Percentiles rank a stretch among this genome's conserved stretches.
phyloP scores from a whole-genome alignment of 75 land plant genomes.

The Selaginella tamariscina region DNA sequence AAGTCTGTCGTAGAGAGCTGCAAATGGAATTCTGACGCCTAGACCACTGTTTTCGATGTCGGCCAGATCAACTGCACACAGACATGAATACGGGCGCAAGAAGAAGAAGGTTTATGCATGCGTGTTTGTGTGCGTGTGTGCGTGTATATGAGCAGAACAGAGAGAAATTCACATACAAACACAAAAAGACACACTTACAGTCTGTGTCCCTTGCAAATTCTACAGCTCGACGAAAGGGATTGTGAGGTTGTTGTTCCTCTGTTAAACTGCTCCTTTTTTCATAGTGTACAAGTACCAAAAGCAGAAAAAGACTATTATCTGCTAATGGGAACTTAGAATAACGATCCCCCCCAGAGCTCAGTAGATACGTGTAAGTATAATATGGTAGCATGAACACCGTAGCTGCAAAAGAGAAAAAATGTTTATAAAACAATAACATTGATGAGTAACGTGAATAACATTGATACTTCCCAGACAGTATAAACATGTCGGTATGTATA shows the following conservation, averaged over 20 bases:
- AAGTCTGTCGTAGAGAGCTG: slow-evolving; percentile 70
- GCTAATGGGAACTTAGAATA: slow-evolving; percentile 45
- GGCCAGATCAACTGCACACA: slow-evolving; percentile 55
- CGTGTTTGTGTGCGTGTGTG: too few species aligned
- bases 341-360: slow-evolving; percentile 41
- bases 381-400: slow-evolving; percentile 54
- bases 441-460: background rate
- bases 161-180: background rate
- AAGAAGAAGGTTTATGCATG: too few species aligned
- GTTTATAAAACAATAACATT: background rate
- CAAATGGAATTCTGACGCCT: slow-evolving; percentile 60
- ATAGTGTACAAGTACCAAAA: slow-evolving; percentile 64
- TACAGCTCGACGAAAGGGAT: slow-evolving; percentile 60
- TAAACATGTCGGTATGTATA: too few species aligned
- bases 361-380: slow-evolving; percentile 48
- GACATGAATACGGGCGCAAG: slow-evolving; percentile 2
- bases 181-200: slow-evolving; percentile 25
- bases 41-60: slow-evolving; percentile 66
- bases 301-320: slow-evolving; percentile 51
- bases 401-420: slow-evolving; percentile 40
- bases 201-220: slow-evolving; percentile 59
- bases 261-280: slow-evolving; percentile 29
- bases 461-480: too few species aligned
- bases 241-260: slow-evolving; percentile 15
- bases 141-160: background rate